Evolutionary conservation across 2,329 filamentous ascomycete species (phyloP).

Genomic region (Kalmusia sp.): DNA sequence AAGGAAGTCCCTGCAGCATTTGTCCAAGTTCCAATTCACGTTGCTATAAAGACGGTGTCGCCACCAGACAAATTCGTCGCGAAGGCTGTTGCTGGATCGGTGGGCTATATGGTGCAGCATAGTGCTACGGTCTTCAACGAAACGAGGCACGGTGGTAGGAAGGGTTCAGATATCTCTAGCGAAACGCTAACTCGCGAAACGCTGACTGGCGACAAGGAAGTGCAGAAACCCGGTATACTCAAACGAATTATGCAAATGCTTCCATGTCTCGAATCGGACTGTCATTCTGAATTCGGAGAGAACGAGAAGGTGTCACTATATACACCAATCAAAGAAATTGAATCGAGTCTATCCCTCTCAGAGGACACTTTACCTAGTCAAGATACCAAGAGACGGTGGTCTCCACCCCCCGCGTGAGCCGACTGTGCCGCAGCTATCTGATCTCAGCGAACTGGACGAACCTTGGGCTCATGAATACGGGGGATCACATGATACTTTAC

Average conservation of each 20-base stretch:
- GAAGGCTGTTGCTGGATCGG: conserved; percentile 9
- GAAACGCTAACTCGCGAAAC: neutral
- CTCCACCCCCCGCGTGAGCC: too few species aligned
- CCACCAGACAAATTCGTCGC: conserved; percentile 6
- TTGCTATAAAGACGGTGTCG: neutral
- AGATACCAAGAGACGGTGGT: too few species aligned
- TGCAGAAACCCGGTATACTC: neutral
- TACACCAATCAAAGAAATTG: too few species aligned
- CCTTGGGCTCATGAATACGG: conserved; percentile 10
- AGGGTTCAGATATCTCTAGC: neutral
- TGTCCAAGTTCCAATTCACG: conserved; percentile 4
- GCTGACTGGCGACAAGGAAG: neutral
- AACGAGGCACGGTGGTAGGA: neutral
- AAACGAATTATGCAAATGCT: neutral
- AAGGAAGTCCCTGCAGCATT: neutral
- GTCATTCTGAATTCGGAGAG: neutral
- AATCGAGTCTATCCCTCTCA: too few species aligned
- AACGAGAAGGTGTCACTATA: too few species aligned
- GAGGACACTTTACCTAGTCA: too few species aligned
- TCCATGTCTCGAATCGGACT: neutral
- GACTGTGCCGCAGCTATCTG: conserved; percentile 3
- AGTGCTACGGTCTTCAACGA: neutral
- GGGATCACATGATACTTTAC: conserved; percentile 8
- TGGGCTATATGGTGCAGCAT: conserved; percentile 1
- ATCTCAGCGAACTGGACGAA: conserved; percentile 3